Evolutionary conservation across 495 filamentous ascomycete species (phyloP).

Genomic region (Lasiosphaeris hirsuta): DNA sequence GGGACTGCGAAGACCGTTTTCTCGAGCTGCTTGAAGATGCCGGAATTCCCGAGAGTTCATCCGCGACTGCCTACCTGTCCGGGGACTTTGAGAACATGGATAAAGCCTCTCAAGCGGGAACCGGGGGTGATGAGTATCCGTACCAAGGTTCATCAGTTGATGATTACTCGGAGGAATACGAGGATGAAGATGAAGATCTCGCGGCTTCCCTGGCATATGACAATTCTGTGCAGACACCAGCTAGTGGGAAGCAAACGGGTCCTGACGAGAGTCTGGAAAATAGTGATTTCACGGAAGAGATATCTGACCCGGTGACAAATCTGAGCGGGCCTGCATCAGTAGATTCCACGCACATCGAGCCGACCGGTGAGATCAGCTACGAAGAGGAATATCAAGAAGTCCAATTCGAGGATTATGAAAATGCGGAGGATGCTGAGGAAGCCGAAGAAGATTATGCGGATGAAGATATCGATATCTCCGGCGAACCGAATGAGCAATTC

Average conservation of each 20-base stretch:
- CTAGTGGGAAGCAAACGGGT: not conserved
- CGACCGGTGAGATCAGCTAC: slow-evolving; percentile 3
- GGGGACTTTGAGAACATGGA: slow-evolving; percentile 13
- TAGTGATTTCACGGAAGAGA: slow-evolving; percentile 20
- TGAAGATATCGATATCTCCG: not conserved
- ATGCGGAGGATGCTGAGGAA: not conserved
- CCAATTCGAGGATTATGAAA: slow-evolving; percentile 1
- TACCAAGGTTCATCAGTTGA: slow-evolving; percentile 16
- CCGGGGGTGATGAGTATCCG: not conserved
- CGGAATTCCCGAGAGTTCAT: slow-evolving; percentile 5
- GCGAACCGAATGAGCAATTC: not conserved
- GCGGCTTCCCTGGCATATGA: slow-evolving; percentile 22
- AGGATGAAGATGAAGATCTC: slow-evolving; percentile 2
- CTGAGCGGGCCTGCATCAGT: not conserved
- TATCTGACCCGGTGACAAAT: not conserved
- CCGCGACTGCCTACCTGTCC: not conserved
- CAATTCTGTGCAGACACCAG: not conserved
- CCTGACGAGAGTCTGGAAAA: slow-evolving; percentile 40
- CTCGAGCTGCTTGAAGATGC: slow-evolving; percentile 22
- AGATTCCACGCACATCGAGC: not conserved
- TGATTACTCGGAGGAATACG: slow-evolving; percentile 8
- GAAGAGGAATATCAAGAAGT: slow-evolving; percentile 8
- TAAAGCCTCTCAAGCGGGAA: not conserved
- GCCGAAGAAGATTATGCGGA: not conserved
- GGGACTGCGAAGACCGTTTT: slow-evolving; percentile 28